A percentile compares a stretch with the other conserved stretches of the same genome.
Conservation (phyloP, 108 stramenopile genomes). For the Pseudonitzschia multistriata region DNA sequence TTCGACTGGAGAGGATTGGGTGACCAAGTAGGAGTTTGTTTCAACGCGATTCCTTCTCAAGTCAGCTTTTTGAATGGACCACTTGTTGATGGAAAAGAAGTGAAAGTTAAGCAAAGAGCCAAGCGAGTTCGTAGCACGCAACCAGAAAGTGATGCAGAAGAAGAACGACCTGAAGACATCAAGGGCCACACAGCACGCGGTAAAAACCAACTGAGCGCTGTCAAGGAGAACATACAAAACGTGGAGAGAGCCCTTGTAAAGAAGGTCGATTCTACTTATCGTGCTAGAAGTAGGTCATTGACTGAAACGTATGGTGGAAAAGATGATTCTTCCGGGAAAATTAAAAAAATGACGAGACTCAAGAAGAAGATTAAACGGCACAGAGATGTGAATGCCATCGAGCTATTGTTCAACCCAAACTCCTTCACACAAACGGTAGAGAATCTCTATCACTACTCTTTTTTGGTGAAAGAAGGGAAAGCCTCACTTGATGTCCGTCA, state of each 20-base stretch:
- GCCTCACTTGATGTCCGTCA: slow-evolving; percentile 21
- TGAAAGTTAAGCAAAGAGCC: slow-evolving; percentile 53
- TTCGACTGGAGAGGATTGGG: slow-evolving; percentile 79
- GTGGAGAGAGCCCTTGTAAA: slow-evolving; percentile 43
- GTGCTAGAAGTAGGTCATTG: slow-evolving; percentile 18
- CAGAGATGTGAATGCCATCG: slow-evolving; percentile 23
- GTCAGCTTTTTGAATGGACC: slow-evolving; percentile 75
- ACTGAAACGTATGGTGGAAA: slow-evolving; percentile 19
- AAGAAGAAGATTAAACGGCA: slow-evolving; percentile 35
- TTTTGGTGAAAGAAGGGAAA: slow-evolving; percentile 66
- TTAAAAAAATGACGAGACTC: no score
- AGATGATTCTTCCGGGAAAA: slow-evolving; percentile 19
- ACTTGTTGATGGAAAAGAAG: slow-evolving; percentile 32
- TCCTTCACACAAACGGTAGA: slow-evolving; percentile 89
- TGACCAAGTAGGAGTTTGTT: slow-evolving; percentile 67
- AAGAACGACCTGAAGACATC: slow-evolving; percentile 58
- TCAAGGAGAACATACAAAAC: slow-evolving; percentile 57
- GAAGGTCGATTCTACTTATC: slow-evolving; percentile 20
- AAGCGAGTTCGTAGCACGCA: slow-evolving; percentile 23
- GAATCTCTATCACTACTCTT: slow-evolving; percentile 84
- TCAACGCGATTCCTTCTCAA: slow-evolving; percentile 67
- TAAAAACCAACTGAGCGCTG: slow-evolving; percentile 66
- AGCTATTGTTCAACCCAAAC: slow-evolving; percentile 77
- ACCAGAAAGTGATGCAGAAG: slow-evolving; percentile 53
- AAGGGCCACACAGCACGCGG: slow-evolving; percentile 39